phyloP scores from a whole-genome alignment of 106 monocot genomes.

The Dioscorea dumetorum region DNA sequence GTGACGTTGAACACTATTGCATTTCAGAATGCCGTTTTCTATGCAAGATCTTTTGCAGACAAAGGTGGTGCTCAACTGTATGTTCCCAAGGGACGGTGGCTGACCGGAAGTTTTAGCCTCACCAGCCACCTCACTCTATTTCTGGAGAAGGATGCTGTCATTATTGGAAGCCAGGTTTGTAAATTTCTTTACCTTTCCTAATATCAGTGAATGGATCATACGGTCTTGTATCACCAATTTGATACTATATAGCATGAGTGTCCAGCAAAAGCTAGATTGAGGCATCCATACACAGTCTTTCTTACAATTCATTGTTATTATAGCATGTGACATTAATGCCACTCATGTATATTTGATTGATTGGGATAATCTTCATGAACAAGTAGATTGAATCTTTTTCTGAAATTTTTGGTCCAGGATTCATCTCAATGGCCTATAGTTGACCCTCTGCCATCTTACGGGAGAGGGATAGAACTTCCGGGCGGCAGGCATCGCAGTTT shows the following conservation, averaged over 20 bases:
- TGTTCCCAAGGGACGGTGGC: slow-evolving; percentile 77
- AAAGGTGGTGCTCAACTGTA: slow-evolving; percentile 96
- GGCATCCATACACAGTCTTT: no score
- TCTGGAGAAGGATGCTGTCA: slow-evolving; percentile 63
- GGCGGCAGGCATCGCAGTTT: slow-evolving; percentile 67
- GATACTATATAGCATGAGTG: background rate
- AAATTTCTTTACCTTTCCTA: no score
- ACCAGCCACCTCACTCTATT: slow-evolving; percentile 92
- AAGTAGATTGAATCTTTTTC: background rate
- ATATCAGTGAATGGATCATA: no score
- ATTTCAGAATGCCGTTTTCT: slow-evolving; percentile 93
- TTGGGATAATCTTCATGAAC: no score
- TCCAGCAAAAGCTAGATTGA: background rate
- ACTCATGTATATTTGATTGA: no score
- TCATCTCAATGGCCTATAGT: slow-evolving; percentile 57
- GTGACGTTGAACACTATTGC: slow-evolving; percentile 61
- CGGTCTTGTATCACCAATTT: background rate
- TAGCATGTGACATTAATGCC: no score
- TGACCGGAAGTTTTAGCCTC: slow-evolving; percentile 82
- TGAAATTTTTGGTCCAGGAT: slow-evolving; percentile 36
- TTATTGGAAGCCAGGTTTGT: slow-evolving; percentile 61
- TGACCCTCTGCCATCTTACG: slow-evolving; percentile 79
- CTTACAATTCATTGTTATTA: no score
- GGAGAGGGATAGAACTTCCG: slow-evolving; percentile 56
- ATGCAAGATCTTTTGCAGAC: slow-evolving; percentile 70